Evolutionary conservation across 768 basidiomycete species (phyloP).

Genomic region (Auricularia cornea): DNA sequence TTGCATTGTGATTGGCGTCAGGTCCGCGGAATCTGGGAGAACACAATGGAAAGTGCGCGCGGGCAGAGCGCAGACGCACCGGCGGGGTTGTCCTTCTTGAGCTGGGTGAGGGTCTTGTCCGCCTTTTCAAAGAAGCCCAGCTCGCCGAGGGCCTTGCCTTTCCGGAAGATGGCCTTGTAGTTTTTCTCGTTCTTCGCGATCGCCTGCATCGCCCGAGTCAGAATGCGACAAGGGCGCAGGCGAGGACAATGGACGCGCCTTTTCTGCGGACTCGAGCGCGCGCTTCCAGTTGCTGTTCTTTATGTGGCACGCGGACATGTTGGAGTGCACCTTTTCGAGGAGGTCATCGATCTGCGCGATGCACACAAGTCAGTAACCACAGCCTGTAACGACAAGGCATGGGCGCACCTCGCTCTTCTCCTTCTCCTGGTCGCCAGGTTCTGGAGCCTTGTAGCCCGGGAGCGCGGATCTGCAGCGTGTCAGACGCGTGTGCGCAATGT

Average conservation of each 20-base stretch:
- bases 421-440: slow-evolving; percentile 23
- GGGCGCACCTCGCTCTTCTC: slow-evolving; percentile 57
- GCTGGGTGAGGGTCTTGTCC: slow-evolving; percentile 51
- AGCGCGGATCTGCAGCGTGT: slow-evolving; percentile 7
- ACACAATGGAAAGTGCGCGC: neutral
- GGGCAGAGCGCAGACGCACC: slow-evolving; percentile 32
- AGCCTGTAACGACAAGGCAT: neutral
- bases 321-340: slow-evolving; percentile 75
- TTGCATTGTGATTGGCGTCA: slow-evolving; percentile 4
- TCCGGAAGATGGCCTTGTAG: slow-evolving; percentile 72
- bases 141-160: slow-evolving; percentile 71
- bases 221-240: neutral
- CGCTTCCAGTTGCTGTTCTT: slow-evolving; percentile 76
- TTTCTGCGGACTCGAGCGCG: slow-evolving; percentile 71
- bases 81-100: slow-evolving; percentile 53
- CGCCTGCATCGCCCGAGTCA: slow-evolving; percentile 37
- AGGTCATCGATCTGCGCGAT: slow-evolving; percentile 57
- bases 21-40: neutral
- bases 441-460: slow-evolving; percentile 1
- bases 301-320: slow-evolving; percentile 78
- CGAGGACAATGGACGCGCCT: slow-evolving; percentile 32
- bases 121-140: slow-evolving; percentile 71
- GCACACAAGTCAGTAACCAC: neutral
- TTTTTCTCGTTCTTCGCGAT: slow-evolving; percentile 67
- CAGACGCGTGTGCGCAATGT: neutral